Evolutionary conservation across 257 asterid genomes (phyloP).

Genomic region (Primulina huaijiensis): DNA sequence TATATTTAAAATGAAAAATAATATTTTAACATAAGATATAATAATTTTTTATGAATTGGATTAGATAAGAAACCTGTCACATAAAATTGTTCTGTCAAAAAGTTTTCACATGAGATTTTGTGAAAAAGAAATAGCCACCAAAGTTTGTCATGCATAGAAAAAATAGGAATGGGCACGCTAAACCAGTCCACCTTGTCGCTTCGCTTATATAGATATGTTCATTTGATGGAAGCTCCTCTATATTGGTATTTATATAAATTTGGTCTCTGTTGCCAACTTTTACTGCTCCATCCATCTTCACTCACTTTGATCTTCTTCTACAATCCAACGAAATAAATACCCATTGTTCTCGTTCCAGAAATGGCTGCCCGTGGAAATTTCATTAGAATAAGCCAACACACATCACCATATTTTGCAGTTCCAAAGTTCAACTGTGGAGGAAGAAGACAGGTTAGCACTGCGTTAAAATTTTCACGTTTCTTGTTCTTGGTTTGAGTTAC

Average conservation of each 20-base stretch:
- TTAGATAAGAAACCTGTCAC: no score
- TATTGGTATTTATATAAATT: slow-evolving; percentile 32
- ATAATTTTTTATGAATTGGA: no score
- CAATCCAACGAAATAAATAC: neutral
- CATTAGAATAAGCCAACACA: slow-evolving; percentile 34
- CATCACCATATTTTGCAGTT: slow-evolving; percentile 21
- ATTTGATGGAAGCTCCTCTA: slow-evolving; percentile 13
- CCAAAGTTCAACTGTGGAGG: slow-evolving; percentile 30
- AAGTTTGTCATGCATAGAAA: slow-evolving; percentile 15
- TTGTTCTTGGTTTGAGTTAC: no score
- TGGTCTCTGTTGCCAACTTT: slow-evolving; percentile 23
- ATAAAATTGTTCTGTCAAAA: no score
- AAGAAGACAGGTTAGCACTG: slow-evolving; percentile 41
- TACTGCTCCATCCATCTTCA: neutral
- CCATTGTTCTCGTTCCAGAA: slow-evolving; percentile 8
- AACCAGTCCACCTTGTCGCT: neutral
- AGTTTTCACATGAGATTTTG: no score
- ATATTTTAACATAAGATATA: no score
- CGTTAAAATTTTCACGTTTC: no score
- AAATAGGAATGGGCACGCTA: neutral
- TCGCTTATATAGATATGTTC: neutral
- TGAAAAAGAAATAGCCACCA: neutral
- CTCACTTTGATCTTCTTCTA: neutral
- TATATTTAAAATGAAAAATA: no score
- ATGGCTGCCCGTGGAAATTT: slow-evolving; percentile 54